A percentile compares a stretch with the other conserved stretches of the same genome.
Conservation (phyloP, 2,329 filamentous ascomycete genomes). For the Epichloe brachyelytri region DNA sequence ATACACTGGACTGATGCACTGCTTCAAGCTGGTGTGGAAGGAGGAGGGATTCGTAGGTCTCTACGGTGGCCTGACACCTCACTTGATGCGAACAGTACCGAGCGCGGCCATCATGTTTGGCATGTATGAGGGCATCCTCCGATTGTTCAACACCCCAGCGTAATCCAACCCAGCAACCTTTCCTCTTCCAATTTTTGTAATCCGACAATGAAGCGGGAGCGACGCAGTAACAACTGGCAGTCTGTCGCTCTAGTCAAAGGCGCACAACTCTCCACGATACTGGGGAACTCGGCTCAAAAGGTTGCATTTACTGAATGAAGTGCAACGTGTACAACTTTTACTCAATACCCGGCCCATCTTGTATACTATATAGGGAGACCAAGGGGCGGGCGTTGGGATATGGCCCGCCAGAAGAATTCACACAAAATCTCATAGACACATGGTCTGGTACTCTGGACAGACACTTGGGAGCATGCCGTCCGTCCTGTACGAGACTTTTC, state of each 20-base stretch:
- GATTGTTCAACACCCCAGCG: slow-evolving; percentile 28
- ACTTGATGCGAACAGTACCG: slow-evolving; percentile 81
- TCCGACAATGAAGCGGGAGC: not conserved
- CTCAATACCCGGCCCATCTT: not conserved
- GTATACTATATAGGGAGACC: not conserved
- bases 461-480: too few species aligned
- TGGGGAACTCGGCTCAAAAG: not conserved
- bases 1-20: slow-evolving; percentile 80
- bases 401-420: too few species aligned
- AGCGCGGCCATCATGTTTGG: slow-evolving; percentile 95
- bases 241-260: too few species aligned
- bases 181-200: not conserved
- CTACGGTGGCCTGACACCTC: slow-evolving; percentile 84
- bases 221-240: too few species aligned
- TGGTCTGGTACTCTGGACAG: too few species aligned
- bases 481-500: too few species aligned
- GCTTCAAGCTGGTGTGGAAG: slow-evolving; percentile 75
- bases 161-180: slow-evolving; percentile 8
- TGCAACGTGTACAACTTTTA: not conserved
- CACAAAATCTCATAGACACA: too few species aligned
- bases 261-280: not conserved
- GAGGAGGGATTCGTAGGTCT: slow-evolving; percentile 78
- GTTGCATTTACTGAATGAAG: not conserved
- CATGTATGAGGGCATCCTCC: slow-evolving; percentile 56
- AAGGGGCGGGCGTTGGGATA: not conserved